Evolutionary conservation across 345 rosid genomes (phyloP).

Genomic region (Isatis tinctoria): DNA sequence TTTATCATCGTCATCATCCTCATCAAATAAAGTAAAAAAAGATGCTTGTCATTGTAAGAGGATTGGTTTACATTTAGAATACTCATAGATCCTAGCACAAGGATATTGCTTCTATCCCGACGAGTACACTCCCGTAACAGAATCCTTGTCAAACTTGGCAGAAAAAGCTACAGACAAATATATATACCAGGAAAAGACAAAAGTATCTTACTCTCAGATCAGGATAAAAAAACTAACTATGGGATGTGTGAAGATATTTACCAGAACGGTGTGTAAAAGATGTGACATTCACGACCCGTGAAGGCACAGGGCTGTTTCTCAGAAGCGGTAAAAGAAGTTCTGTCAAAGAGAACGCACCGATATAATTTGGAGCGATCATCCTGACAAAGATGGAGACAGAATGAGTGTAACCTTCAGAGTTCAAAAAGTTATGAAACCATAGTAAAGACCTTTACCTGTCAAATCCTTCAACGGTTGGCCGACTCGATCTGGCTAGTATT

Average conservation of each 20-base stretch:
- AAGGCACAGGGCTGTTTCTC: constrained; percentile 64
- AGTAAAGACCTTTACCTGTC: constrained; percentile 50
- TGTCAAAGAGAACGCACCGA: constrained; percentile 71
- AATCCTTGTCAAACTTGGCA: constrained; percentile 50
- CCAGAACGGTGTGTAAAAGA: constrained; percentile 87
- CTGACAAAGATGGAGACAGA: constrained; percentile 38
- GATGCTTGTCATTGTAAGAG: background rate
- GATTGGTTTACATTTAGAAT: constrained; percentile 68
- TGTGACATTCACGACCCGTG: constrained; percentile 84
- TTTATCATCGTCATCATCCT: constrained; percentile 4
- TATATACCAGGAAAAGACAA: no score
- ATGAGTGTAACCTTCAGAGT: background rate
- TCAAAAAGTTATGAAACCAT: background rate
- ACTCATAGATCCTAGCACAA: constrained; percentile 56
- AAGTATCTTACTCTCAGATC: background rate
- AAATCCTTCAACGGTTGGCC: constrained; percentile 65
- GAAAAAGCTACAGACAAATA: constrained; percentile 38
- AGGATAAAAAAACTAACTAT: background rate
- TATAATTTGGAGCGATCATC: constrained; percentile 84
- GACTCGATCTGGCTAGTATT: constrained; percentile 64
- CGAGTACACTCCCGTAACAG: constrained; percentile 53
- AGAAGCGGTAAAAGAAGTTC: constrained; percentile 76
- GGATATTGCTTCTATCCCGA: constrained; percentile 51
- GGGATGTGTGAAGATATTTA: constrained; percentile 20
- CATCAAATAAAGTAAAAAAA: background rate